phyloP scores from a whole-genome alignment of 208 protist genomes.

The Leishmania major region DNA sequence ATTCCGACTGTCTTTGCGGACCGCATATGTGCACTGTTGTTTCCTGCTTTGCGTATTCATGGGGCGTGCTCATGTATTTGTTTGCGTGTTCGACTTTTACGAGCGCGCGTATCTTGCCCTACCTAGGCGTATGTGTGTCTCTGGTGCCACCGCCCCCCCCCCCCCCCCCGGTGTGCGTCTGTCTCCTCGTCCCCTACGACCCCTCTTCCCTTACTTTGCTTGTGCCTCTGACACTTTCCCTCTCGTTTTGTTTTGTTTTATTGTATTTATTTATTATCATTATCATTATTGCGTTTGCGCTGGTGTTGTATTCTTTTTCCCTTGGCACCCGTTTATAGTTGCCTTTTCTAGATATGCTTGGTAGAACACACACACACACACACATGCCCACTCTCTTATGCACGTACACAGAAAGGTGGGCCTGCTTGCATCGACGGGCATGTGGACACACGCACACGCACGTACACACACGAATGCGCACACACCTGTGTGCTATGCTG shows the following conservation, averaged over 20 bases:
- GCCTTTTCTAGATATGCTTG: neutral
- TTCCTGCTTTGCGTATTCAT: neutral
- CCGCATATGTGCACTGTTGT: neutral
- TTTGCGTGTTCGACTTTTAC: neutral
- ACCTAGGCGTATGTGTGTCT: neutral
- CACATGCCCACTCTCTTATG: neutral
- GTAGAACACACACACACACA: neutral
- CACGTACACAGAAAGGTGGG: neutral
- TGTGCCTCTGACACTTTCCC: neutral
- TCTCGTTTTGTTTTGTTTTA: too few relatives aligned
- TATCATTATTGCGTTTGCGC: too few relatives aligned
- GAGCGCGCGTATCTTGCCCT: neutral
- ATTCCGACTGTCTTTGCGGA: neutral
- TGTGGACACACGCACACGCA: neutral
- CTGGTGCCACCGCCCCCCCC: neutral
- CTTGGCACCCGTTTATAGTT: neutral
- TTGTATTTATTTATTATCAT: too few relatives aligned
- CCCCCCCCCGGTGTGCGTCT: neutral
- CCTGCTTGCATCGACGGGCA: neutral
- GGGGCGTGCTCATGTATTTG: neutral
- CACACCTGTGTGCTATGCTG: too few relatives aligned
- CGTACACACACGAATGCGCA: neutral
- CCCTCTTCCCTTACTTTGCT: neutral
- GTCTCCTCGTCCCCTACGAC: neutral
- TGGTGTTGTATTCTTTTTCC: neutral